Evolutionary conservation across 768 basidiomycete genomes (phyloP).

Genomic region (Tulasnella calospora): DNA sequence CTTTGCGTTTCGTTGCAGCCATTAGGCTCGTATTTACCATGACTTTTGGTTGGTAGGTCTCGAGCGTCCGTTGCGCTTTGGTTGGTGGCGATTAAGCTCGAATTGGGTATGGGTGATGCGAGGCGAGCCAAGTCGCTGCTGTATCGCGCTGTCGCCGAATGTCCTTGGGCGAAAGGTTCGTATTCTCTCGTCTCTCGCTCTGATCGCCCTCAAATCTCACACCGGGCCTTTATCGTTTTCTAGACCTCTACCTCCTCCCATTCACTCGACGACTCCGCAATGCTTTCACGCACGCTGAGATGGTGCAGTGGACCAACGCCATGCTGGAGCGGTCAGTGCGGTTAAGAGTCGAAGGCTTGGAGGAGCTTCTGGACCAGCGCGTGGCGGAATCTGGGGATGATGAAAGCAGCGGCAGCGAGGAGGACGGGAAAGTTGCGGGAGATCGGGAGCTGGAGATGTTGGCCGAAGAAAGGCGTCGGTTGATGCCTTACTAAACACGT

Average conservation of each 20-base stretch:
- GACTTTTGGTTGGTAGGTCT: constrained; percentile 2
- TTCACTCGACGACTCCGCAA: constrained; percentile 20
- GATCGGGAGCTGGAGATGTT: constrained; percentile 24
- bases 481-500: constrained; percentile 24
- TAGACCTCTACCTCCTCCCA: constrained; percentile 26
- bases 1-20: neutral
- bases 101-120: constrained; percentile 8
- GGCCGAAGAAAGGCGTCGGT: constrained; percentile 14
- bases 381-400: neutral
- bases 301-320: constrained; percentile 17
- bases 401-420: neutral
- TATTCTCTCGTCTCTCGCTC: neutral
- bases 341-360: constrained; percentile 19
- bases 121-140: constrained; percentile 21
- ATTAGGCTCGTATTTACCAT: neutral
- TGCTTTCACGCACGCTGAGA: constrained; percentile 12
- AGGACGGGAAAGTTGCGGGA: neutral
- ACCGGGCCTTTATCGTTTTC: neutral
- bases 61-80: constrained; percentile 14
- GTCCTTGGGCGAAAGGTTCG: constrained; percentile 29
- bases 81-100: constrained; percentile 20
- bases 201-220: neutral
- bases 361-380: constrained; percentile 12
- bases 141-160: constrained; percentile 24
- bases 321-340: constrained; percentile 25